Conservation (phyloP, 1,139 yeast genomes). For the Saccharomycopsis hybrid region DNA sequence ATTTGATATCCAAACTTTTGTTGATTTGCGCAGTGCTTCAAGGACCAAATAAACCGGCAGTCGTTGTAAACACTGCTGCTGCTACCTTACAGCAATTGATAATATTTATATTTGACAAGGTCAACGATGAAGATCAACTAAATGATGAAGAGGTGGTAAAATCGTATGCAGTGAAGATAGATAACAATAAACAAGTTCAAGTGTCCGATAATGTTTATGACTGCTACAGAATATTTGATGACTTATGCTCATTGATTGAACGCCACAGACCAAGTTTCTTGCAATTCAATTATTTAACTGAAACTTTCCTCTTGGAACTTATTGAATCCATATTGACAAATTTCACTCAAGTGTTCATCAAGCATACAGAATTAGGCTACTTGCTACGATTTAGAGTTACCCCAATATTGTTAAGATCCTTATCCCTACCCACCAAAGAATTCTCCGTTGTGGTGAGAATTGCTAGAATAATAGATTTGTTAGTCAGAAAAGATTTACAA, state of each 20-base stretch:
- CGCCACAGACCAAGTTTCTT: constrained; percentile 48
- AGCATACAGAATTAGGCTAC: constrained; percentile 57
- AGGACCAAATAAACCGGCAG: constrained; percentile 59
- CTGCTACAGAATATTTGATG: constrained; percentile 61
- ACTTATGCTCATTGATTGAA: constrained; percentile 64
- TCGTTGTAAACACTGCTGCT: constrained; percentile 85
- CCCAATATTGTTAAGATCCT: constrained; percentile 64
- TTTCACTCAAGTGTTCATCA: constrained; percentile 49
- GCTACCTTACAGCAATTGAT: constrained; percentile 88
- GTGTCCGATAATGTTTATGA: constrained; percentile 57
- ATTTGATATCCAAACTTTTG: constrained; percentile 51
- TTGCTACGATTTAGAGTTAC: constrained; percentile 61
- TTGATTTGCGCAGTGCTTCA: constrained; percentile 69
- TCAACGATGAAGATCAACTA: constrained; percentile 34
- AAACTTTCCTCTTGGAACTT: constrained; percentile 71
- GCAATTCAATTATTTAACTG: constrained; percentile 49
- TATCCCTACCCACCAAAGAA: constrained; percentile 48
- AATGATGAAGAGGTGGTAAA: constrained; percentile 25
- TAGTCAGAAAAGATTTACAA: constrained; percentile 54
- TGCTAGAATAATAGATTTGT: constrained; percentile 57
- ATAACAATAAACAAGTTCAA: constrained; percentile 36
- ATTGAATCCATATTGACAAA: constrained; percentile 33
- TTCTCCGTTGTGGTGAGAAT: constrained; percentile 70
- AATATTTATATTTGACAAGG: constrained; percentile 67
- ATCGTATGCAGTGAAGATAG: constrained; percentile 34